A percentile compares a stretch with the other conserved stretches of the same genome.
phyloP scores from a whole-genome alignment of 345 rosid species.

The Clausena lansium region DNA sequence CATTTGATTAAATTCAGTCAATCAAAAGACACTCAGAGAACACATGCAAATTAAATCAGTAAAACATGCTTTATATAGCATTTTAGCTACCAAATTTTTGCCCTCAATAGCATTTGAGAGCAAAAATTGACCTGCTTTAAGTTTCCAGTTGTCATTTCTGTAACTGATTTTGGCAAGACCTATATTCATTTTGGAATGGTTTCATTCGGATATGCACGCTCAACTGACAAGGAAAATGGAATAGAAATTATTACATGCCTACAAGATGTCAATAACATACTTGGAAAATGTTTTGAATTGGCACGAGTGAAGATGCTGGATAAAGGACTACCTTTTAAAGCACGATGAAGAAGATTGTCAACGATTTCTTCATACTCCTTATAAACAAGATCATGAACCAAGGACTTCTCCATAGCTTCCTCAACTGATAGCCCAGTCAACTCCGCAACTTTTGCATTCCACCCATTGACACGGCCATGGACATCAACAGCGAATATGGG shows the following conservation, averaged over 20 bases:
- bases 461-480: conserved; percentile 81
- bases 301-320: conserved; percentile 1
- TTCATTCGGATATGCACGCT: conserved; percentile 11
- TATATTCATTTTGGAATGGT: background rate
- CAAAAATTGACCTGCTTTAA: background rate
- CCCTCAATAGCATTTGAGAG: background rate
- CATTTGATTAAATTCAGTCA: background rate
- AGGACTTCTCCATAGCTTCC: conserved; percentile 94
- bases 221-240: background rate
- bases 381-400: conserved; percentile 75
- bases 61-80: background rate
- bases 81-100: background rate
- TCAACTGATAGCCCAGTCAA: conserved; percentile 86
- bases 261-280: conserved; percentile 13
- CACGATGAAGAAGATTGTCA: conserved; percentile 66
- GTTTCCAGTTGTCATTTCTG: background rate
- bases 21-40: background rate
- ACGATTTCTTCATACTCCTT: conserved; percentile 76
- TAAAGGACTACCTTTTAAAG: conserved; percentile 66
- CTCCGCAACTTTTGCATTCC: conserved; percentile 95
- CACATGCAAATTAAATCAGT: background rate
- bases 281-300: background rate
- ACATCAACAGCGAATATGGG: conserved; percentile 96
- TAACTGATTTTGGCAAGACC: background rate
- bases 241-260: conserved; percentile 2